Evolutionary conservation across 169 alveolate species (phyloP), one percentile per base, ranked within the genome.

Genomic region (Plasmodium gaboni): DNA sequence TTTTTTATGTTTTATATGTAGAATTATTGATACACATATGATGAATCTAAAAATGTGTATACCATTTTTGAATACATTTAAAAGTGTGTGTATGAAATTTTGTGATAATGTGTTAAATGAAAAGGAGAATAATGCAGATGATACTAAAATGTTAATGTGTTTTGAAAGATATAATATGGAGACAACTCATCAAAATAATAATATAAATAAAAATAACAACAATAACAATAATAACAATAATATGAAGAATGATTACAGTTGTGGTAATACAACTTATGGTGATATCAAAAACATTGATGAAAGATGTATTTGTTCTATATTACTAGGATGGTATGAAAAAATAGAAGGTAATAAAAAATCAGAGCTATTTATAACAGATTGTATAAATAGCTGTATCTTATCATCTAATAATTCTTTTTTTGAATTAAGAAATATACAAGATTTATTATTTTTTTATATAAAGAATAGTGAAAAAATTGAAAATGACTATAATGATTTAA

Each of bases 341-440:
- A 63, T 19, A 38, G 72, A 67, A 55, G 80, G 68, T 12, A 67
- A 80, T 17, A 80, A 61, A 80, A 80, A 80, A 28, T 28, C 67
- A 12, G 90, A 80, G 55, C 48, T 80, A 42, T 80, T 38, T 57
- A 15, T 68, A 48, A 68, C 42, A 26, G 90, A 80, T 46, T 80
- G 90, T 38, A 15, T 80, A 68, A 80, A 65, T 57, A 67, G 73
- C 17, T 68, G 90, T 42, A 24, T 80, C 8, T 32, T 68, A 17
- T 65, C 80, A 19, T 68, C 73, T 2, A 68, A 53, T 42, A 26
- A 8, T 13, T 24, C 69, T 9, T 15, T 28, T 46, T 80, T 68
- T 32, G 63, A 80, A 48, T 59, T 68, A 24, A 24, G 42, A 60
- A 15, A 24, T 24, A 38, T 38, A 38, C 46, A 38, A 38, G 46